These are phyloP conservation scores for Penicillium riverlandense DNA, from an alignment of 495 filamentous ascomycete species.

Conservation along the genomic window DNA sequence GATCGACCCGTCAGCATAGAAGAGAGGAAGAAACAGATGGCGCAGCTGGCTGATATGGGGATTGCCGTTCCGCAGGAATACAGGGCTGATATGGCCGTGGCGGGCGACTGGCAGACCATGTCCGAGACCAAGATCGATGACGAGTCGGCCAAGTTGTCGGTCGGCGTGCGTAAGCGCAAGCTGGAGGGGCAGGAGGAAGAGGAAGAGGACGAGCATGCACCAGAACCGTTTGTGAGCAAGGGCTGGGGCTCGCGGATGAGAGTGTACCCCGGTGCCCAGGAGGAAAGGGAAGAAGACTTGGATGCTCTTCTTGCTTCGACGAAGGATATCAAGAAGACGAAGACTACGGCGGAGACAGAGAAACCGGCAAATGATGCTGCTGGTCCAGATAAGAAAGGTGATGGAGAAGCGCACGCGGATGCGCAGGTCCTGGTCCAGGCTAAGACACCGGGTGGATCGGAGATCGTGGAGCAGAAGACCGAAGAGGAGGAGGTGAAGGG, in stretches of 20 bases:
- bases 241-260: slow-evolving; percentile 70
- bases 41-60: slow-evolving; percentile 81
- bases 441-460: too few relatives aligned
- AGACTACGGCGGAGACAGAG: slow-evolving; percentile 17
- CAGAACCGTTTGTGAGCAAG: slow-evolving; percentile 54
- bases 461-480: slow-evolving; percentile 8
- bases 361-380: background rate
- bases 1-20: slow-evolving; percentile 44
- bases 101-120: slow-evolving; percentile 83
- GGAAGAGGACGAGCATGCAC: slow-evolving; percentile 53
- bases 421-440: too few relatives aligned
- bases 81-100: slow-evolving; percentile 72
- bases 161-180: slow-evolving; percentile 66
- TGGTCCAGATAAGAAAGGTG: background rate
- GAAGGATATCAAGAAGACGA: slow-evolving; percentile 38
- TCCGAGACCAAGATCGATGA: slow-evolving; percentile 42
- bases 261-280: slow-evolving; percentile 50
- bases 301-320: slow-evolving; percentile 59
- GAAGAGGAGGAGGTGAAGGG: slow-evolving; percentile 29
- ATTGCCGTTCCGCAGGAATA: slow-evolving; percentile 77
- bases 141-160: slow-evolving; percentile 3
- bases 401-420: too few relatives aligned
- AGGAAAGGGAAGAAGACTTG: slow-evolving; percentile 52
- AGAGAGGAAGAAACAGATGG: slow-evolving; percentile 76
- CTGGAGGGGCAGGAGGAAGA: slow-evolving; percentile 42